These are phyloP conservation scores for Acanthamoeba royreba DNA, from an alignment of 208 protist genomes.

Conservation along the genomic window DNA sequence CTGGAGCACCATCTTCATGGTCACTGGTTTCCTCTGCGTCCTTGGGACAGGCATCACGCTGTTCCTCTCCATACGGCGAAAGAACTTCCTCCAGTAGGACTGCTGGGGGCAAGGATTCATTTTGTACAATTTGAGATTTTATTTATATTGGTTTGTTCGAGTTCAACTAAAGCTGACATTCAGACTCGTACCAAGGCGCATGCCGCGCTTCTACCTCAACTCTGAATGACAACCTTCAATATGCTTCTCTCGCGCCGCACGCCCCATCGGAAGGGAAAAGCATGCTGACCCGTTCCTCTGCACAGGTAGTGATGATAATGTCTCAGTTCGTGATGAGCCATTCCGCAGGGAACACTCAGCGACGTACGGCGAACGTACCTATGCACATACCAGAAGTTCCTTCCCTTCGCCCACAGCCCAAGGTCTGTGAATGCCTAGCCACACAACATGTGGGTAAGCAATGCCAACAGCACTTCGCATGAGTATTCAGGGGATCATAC, in stretches of 20 bases:
- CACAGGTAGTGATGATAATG: not conserved
- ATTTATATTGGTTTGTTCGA: too few species aligned
- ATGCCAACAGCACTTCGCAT: not conserved
- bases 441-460: not conserved
- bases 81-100: not conserved
- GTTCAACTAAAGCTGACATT: too few species aligned
- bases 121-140: too few species aligned
- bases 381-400: not conserved
- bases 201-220: too few species aligned
- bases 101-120: not conserved
- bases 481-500: not conserved
- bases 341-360: not conserved
- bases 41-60: not conserved
- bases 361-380: not conserved
- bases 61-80: not conserved
- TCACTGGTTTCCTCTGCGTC: not conserved
- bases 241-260: not conserved
- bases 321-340: not conserved
- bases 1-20: slow-evolving; percentile 12
- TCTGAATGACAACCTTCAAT: not conserved
- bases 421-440: not conserved
- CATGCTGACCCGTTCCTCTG: not conserved
- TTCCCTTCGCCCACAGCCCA: not conserved
- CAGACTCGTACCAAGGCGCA: too few species aligned
- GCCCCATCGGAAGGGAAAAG: not conserved